Evolutionary conservation across 2,329 filamentous ascomycete genomes (phyloP), one percentile per base, ranked within the genome.

Genomic region (Trichoderma oligosporum): DNA sequence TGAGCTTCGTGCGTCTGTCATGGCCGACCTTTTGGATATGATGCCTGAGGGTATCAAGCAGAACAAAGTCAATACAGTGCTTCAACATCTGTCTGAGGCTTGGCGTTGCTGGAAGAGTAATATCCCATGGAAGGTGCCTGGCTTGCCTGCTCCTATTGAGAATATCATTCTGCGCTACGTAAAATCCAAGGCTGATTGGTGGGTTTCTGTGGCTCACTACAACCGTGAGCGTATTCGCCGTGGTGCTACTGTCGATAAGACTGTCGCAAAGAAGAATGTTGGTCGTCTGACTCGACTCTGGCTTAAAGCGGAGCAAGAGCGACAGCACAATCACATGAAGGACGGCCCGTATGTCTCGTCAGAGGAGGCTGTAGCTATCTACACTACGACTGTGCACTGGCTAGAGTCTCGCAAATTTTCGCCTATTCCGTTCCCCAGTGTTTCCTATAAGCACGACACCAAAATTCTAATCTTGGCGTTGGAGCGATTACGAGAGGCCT

Each of bases 71-170:
- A 96, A 99, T 73, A 96, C 92, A 1, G 93, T 99, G 42, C 78
- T 99, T 54, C 94, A 97, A 69, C 95, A 99, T 80, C 76, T 99
- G 39, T 97, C 93, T 0, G 94, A 99, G 76, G 94, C 94, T 12
- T 99, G 94, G 94, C 84, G 94, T 76, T 99, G 94, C 77, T 99
- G 94, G 94, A 99, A 99, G 86, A 97, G 92, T 75, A 99, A 99
- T 69, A 99, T 99, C 64, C 94, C 94, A 0, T 99, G 94, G 94
- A 99, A 99, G 77, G 94, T 99, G 2, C 94, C 94, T 51, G 95
- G 94, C 35, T 75, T 99, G 60, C 94, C 94, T 38, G 95, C 95
- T 12, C 93, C 94, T 0, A 97, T 99, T 62, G 94, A 99, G 75
- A 99, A 97, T 69, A 96, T 99, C 66, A 99, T 99, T 67, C 80